These are phyloP conservation scores for Sequoiadendron giganteum DNA, from an alignment of 75 land plant species.

Conservation along the genomic window DNA sequence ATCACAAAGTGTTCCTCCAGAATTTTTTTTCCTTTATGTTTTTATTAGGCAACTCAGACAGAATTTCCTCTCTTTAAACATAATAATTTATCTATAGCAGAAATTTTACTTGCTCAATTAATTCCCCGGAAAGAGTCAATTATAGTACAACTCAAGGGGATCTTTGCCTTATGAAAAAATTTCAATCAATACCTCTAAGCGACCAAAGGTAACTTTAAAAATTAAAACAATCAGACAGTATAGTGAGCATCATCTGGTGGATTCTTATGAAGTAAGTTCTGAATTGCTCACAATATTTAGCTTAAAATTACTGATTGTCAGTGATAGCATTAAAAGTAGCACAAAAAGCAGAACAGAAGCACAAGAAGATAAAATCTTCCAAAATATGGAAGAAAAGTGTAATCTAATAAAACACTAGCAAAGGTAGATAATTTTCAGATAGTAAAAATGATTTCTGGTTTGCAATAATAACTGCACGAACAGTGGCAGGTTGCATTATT, in stretches of 20 bases:
- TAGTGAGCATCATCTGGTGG: neutral
- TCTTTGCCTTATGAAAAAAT: neutral
- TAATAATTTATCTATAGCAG: too few species aligned
- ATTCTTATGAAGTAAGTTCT: neutral
- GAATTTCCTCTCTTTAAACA: neutral
- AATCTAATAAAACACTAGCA: neutral
- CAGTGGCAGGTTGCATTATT: neutral
- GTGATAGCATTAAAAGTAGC: neutral
- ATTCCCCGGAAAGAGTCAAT: neutral
- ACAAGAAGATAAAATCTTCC: neutral
- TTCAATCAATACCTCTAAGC: neutral
- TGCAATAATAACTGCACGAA: neutral
- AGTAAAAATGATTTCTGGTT: neutral
- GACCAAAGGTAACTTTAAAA: neutral
- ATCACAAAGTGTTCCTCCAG: neutral
- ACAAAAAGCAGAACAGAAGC: neutral
- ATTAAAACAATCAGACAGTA: neutral
- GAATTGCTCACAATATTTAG: neutral
- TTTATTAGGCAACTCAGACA: neutral
- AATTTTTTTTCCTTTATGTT: too few species aligned
- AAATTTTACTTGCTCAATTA: neutral
- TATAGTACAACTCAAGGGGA: neutral
- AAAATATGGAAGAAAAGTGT: neutral
- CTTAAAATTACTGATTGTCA: neutral
- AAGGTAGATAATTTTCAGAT: neutral